These are phyloP conservation scores for Mycena venus DNA, from an alignment of 768 basidiomycete genomes.

Conservation along the genomic window DNA sequence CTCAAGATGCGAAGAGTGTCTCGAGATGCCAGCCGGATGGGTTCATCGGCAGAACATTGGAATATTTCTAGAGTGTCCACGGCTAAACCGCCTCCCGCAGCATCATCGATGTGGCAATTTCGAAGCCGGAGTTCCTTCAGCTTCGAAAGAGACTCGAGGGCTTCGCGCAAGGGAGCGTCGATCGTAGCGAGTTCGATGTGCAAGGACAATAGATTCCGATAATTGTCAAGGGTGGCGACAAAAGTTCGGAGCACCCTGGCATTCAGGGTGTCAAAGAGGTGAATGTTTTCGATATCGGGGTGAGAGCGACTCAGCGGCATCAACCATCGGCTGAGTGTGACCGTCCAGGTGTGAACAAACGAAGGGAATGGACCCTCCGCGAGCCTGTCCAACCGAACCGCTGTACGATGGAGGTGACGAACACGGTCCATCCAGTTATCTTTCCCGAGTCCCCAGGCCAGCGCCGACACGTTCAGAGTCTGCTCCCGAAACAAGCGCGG, in stretches of 20 bases:
- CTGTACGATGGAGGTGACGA: slow-evolving; percentile 5
- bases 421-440: slow-evolving; percentile 9
- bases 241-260: neutral
- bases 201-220: neutral
- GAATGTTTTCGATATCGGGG: neutral
- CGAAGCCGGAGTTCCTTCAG: too few species aligned
- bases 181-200: neutral
- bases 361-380: neutral
- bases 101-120: too few species aligned
- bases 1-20: too few species aligned
- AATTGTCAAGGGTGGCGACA: neutral
- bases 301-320: neutral
- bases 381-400: slow-evolving; percentile 4
- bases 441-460: neutral
- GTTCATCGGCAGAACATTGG: too few species aligned
- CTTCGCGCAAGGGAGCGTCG: too few species aligned
- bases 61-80: too few species aligned
- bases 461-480: neutral
- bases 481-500: neutral
- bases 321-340: neutral
- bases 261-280: neutral
- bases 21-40: too few species aligned
- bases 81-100: too few species aligned
- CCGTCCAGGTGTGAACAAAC: neutral
- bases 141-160: too few species aligned